Conservation (phyloP, 1,284 basidiomycete genomes). For the Thelephora terrestris region DNA sequence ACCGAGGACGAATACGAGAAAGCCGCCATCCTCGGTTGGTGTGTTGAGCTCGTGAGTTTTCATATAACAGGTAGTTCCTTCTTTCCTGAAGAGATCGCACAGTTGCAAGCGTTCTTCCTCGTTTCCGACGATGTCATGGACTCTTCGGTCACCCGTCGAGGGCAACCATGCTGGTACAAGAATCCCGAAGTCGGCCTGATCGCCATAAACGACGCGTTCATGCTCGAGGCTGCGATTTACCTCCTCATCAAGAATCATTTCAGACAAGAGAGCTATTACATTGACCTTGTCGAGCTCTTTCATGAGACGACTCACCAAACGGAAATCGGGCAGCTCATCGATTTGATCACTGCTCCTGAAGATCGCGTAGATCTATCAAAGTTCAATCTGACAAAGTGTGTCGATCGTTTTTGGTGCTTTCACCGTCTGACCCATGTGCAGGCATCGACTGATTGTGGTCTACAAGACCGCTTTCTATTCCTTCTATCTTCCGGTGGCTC, state of each 20-base stretch:
- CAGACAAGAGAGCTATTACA: slow-evolving; percentile 74
- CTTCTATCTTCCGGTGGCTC: slow-evolving; percentile 96
- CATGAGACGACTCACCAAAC: slow-evolving; percentile 92
- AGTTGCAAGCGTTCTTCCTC: slow-evolving; percentile 98
- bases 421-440: slow-evolving; percentile 20
- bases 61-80: neutral
- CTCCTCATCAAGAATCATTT: slow-evolving; percentile 85
- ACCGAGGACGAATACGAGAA: slow-evolving; percentile 82
- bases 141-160: slow-evolving; percentile 84
- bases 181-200: slow-evolving; percentile 71
- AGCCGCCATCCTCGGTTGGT: slow-evolving; percentile 91
- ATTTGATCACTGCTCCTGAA: slow-evolving; percentile 93
- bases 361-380: slow-evolving; percentile 79
- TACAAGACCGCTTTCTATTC: slow-evolving; percentile 99
- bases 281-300: slow-evolving; percentile 86
- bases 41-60: slow-evolving; percentile 79
- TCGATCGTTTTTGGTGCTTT: slow-evolving; percentile 3
- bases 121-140: slow-evolving; percentile 99
- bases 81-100: neutral
- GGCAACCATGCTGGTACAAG: slow-evolving; percentile 97
- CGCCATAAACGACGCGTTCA: slow-evolving; percentile 95
- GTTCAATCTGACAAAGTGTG: slow-evolving; percentile 79
- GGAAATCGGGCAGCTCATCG: slow-evolving; percentile 92
- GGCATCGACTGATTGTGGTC: slow-evolving; percentile 88
- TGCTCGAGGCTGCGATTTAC: slow-evolving; percentile 95